A percentile compares a stretch with the other conserved stretches of the same genome.
phyloP scores from a whole-genome alignment of 176 grass and related monocot genomes.

The Rhynchospora breviuscula region DNA sequence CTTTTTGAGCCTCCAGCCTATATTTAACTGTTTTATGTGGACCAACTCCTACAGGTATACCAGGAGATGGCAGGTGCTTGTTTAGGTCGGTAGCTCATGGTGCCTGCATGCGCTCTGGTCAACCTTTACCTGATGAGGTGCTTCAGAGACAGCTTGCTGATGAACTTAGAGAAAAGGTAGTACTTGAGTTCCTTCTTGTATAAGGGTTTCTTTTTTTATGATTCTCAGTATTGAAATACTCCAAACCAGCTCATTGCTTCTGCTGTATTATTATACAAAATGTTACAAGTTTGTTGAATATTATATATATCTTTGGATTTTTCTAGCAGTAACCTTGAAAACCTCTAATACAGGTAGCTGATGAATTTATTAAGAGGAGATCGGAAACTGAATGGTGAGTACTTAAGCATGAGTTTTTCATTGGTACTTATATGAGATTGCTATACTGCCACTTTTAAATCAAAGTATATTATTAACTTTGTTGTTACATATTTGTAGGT shows the following conservation, averaged over 20 bases:
- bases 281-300: neutral
- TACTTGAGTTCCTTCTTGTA: neutral
- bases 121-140: conserved; percentile 44
- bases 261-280: neutral
- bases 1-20: neutral
- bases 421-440: neutral
- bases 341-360: conserved; percentile 45
- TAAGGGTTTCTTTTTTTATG: neutral
- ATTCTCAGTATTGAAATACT: neutral
- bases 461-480: neutral
- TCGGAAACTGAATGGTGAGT: conserved; percentile 82
- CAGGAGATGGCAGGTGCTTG: conserved; percentile 85
- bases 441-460: neutral
- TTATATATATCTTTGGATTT: neutral
- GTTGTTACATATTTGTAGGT: conserved; percentile 35
- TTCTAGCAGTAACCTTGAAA: neutral
- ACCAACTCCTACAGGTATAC: conserved; percentile 43
- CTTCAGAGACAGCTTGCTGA: conserved; percentile 81
- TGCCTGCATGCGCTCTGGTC: conserved; percentile 46
- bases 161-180: conserved; percentile 71
- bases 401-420: neutral
- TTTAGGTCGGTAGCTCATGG: conserved; percentile 82
- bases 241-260: neutral
- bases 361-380: conserved; percentile 78
- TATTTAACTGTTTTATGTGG: conserved; percentile 25